Percentiles rank a stretch among this genome's conserved stretches.
These are phyloP conservation scores for Phytophthora macrochlamydospora DNA, from an alignment of 352 stramenopile genomes.

Conservation along the genomic window DNA sequence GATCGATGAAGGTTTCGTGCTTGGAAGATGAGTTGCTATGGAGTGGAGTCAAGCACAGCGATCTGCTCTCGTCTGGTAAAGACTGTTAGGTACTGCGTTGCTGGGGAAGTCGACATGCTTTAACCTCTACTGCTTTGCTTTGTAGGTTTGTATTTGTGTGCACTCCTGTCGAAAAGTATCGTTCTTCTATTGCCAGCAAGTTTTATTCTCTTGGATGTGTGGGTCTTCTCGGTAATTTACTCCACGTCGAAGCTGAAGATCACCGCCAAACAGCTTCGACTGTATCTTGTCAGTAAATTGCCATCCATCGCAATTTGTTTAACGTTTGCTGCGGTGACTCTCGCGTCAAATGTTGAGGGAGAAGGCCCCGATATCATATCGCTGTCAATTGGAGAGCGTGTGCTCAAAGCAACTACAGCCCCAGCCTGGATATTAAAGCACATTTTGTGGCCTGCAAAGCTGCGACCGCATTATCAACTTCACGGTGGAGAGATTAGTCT, in stretches of 20 bases:
- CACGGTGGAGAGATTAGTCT: conserved; percentile 34
- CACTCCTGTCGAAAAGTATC: conserved; percentile 57
- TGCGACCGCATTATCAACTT: conserved; percentile 59
- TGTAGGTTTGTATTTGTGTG: conserved; percentile 36
- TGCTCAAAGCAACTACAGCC: conserved; percentile 44
- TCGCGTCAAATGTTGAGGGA: conserved; percentile 49
- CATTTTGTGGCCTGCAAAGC: conserved; percentile 41
- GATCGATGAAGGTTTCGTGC: neutral
- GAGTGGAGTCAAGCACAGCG: neutral
- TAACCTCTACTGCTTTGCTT: neutral
- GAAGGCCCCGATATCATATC: conserved; percentile 40
- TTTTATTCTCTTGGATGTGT: conserved; percentile 38
- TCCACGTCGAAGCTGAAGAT: neutral
- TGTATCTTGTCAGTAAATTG: conserved; percentile 23
- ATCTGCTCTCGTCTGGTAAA: conserved; percentile 20
- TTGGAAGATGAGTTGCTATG: neutral
- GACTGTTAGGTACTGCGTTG: neutral
- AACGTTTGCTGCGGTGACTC: conserved; percentile 34
- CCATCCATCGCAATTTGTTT: conserved; percentile 22
- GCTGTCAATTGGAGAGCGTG: conserved; percentile 30
- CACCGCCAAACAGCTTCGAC: neutral
- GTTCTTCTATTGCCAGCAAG: conserved; percentile 38
- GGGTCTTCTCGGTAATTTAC: conserved; percentile 15
- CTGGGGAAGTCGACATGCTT: neutral
- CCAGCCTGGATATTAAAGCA: conserved; percentile 36